Conservation (phyloP, 2,329 filamentous ascomycete species). For the Neofusicoccum parvum region DNA sequence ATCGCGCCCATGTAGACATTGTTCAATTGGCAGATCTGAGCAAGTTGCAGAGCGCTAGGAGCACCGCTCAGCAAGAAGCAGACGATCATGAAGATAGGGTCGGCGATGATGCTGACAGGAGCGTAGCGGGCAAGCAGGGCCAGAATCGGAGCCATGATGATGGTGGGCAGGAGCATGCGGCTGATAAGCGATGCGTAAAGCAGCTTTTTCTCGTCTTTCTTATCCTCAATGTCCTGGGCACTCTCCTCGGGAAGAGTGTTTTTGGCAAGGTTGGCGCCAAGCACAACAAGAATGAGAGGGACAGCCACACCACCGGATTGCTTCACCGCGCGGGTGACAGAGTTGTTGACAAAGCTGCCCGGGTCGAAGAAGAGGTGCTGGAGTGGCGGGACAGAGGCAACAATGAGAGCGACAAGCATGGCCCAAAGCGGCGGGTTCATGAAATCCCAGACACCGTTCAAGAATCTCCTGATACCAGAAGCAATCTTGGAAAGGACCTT, state of each 20-base stretch:
- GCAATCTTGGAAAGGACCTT: conserved; percentile 48
- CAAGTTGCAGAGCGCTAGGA: conserved; percentile 88
- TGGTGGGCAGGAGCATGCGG: conserved; percentile 87
- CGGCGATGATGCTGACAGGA: conserved; percentile 90
- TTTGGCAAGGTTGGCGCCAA: conserved; percentile 90
- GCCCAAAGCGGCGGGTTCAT: conserved; percentile 99
- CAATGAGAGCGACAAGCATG: conserved; percentile 87
- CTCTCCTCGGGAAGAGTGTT: conserved; percentile 78
- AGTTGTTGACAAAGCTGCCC: conserved; percentile 89
- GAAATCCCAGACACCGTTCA: conserved; percentile 78
- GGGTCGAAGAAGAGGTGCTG: conserved; percentile 86
- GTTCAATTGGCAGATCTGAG: conserved; percentile 98
- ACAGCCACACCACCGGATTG: conserved; percentile 91
- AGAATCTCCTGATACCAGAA: conserved; percentile 53
- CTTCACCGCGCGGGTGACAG: conserved; percentile 81
- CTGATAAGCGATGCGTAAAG: conserved; percentile 83
- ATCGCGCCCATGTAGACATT: conserved; percentile 94
- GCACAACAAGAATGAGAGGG: conserved; percentile 89
- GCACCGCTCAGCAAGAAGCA: conserved; percentile 95
- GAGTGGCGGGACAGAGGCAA: conserved; percentile 82
- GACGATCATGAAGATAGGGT: conserved; percentile 97
- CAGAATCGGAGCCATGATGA: conserved; percentile 89
- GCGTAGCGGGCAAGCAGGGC: conserved; percentile 87
- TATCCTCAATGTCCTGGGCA: conserved; percentile 69
- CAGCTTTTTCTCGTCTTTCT: conserved; percentile 69